These are phyloP conservation scores for Mrakia gelida DNA, from an alignment of 768 basidiomycete species.

Conservation along the genomic window DNA sequence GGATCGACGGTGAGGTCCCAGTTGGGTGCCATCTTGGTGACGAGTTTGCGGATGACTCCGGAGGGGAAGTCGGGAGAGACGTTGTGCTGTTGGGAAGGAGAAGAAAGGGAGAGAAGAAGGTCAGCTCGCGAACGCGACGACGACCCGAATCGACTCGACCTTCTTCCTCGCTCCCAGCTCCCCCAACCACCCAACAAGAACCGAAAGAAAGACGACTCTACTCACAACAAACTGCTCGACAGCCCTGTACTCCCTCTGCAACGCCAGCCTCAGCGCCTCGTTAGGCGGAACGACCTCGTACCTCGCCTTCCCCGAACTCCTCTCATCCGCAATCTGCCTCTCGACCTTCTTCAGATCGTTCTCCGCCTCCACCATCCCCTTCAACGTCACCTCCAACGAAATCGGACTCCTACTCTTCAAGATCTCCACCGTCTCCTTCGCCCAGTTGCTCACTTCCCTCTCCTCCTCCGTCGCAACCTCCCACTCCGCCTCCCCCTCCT, in stretches of 20 bases:
- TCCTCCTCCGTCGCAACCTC: constrained; percentile 43
- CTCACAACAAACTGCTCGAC: constrained; percentile 32
- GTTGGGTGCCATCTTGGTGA: constrained; percentile 47
- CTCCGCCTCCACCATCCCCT: constrained; percentile 69
- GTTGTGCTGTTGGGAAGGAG: constrained; percentile 54
- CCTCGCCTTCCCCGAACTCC: constrained; percentile 94
- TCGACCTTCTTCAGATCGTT: constrained; percentile 80
- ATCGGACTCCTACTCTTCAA: constrained; percentile 79
- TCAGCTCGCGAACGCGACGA: too few species aligned
- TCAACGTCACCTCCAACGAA: constrained; percentile 81
- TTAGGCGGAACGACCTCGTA: constrained; percentile 95
- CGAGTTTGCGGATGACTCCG: constrained; percentile 69
- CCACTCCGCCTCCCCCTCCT: constrained; percentile 16
- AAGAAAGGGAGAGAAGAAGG: not conserved
- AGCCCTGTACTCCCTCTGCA: constrained; percentile 27
- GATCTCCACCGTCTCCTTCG: constrained; percentile 59
- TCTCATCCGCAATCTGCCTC: constrained; percentile 78
- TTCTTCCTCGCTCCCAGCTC: not conserved
- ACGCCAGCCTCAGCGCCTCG: constrained; percentile 53
- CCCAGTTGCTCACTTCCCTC: constrained; percentile 64
- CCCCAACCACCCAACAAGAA: not conserved
- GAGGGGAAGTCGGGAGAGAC: constrained; percentile 76
- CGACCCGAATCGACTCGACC: constrained; percentile 28
- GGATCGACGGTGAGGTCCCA: constrained; percentile 12
- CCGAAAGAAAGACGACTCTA: not conserved